Percentiles rank a stretch among this genome's conserved stretches.
phyloP scores from a whole-genome alignment of 768 basidiomycete genomes.

The Mycena albidolilacea region DNA sequence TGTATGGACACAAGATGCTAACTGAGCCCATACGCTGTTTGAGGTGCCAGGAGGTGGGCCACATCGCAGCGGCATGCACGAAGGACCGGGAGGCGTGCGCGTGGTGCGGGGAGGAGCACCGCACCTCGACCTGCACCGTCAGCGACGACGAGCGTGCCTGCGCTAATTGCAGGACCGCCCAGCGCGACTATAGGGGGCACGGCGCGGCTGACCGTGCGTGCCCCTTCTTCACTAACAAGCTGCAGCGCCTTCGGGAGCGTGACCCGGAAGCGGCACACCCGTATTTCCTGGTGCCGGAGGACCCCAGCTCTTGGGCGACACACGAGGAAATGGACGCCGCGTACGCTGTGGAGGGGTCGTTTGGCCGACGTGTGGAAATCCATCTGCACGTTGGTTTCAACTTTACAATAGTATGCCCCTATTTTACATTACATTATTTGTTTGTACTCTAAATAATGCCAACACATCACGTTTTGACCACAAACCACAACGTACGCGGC shows the following conservation, averaged over 20 bases:
- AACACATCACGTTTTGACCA: too few species aligned
- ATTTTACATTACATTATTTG: too few species aligned
- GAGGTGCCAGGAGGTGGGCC: too few species aligned
- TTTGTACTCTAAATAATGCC: too few species aligned
- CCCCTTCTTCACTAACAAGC: constrained; percentile 33
- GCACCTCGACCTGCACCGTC: constrained; percentile 38
- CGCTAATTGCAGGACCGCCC: constrained; percentile 41
- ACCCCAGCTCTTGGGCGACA: background rate
- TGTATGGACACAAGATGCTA: too few species aligned
- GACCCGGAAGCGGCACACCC: background rate
- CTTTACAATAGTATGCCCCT: too few species aligned
- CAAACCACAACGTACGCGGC: too few species aligned
- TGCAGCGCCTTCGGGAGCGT: background rate
- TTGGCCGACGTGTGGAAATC: too few species aligned
- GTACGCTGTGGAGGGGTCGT: too few species aligned
- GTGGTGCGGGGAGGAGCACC: constrained; percentile 40
- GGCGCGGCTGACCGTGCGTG: constrained; percentile 46
- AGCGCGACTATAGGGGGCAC: constrained; percentile 39
- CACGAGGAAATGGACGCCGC: background rate
- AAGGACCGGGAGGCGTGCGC: constrained; percentile 18
- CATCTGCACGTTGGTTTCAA: too few species aligned
- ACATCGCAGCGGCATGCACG: too few species aligned
- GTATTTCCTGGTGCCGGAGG: background rate
- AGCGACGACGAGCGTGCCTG: constrained; percentile 32
- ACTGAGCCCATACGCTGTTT: too few species aligned